phyloP scores from a whole-genome alignment of 495 filamentous ascomycete species.

The Xylaria bambusicola region DNA sequence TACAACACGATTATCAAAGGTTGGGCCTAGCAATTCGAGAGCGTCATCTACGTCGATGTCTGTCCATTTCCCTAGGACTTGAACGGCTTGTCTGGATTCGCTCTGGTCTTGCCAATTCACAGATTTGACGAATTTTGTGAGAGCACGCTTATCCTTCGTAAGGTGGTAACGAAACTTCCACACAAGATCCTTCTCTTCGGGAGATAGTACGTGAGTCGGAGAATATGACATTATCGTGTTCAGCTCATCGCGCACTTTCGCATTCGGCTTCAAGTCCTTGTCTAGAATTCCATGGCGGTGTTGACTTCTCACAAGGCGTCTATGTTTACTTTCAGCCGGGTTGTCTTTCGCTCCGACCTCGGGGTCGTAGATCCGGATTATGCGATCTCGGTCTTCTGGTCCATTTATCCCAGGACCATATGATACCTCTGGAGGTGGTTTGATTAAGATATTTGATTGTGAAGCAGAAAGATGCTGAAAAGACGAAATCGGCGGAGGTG shows the following conservation, averaged over 20 bases:
- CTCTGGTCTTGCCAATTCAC: conserved; percentile 89
- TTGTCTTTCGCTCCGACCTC: conserved; percentile 88
- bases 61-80: conserved; percentile 90
- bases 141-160: conserved; percentile 85
- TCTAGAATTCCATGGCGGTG: conserved; percentile 92
- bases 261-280: conserved; percentile 91
- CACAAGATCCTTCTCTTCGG: conserved; percentile 91
- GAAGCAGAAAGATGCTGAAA: conserved; percentile 62
- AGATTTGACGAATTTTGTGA: conserved; percentile 97
- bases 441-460: conserved; percentile 67
- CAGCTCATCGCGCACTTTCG: conserved; percentile 92
- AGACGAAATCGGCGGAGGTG: conserved; percentile 75
- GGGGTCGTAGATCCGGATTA: conserved; percentile 89
- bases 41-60: conserved; percentile 98
- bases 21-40: conserved; percentile 88
- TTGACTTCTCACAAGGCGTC: conserved; percentile 79
- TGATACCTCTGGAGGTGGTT: conserved; percentile 78
- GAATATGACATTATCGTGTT: conserved; percentile 91
- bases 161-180: conserved; percentile 97
- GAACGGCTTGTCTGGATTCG: conserved; percentile 85
- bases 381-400: conserved; percentile 55
- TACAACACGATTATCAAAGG: conserved; percentile 84
- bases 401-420: conserved; percentile 81
- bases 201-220: conserved; percentile 81
- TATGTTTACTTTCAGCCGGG: conserved; percentile 93